A percentile compares a stretch with the other conserved stretches of the same genome.
Evolutionary conservation across 106 monocot species (phyloP).

Genomic region (Amphibolis antarctica): DNA sequence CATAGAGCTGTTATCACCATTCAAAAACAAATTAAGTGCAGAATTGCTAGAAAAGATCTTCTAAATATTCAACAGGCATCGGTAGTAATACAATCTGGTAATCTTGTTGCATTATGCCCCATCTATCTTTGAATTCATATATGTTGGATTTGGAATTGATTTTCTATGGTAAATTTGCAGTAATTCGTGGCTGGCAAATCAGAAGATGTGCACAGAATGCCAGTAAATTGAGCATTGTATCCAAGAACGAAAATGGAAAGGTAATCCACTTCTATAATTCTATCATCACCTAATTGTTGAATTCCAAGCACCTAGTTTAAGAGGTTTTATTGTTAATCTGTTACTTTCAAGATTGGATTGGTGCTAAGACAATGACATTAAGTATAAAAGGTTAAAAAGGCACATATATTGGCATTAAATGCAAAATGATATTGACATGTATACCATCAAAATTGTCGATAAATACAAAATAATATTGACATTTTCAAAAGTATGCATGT

Average conservation of each 20-base stretch:
- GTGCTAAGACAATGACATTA: no score
- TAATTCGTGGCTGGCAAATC: constrained; percentile 59
- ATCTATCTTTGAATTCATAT: neutral
- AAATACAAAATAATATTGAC: no score
- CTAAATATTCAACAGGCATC: constrained; percentile 31
- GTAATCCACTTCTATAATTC: constrained; percentile 13
- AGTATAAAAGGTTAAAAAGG: no score
- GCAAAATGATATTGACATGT: no score
- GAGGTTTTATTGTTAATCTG: no score
- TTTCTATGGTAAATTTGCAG: constrained; percentile 23
- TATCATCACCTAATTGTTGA: no score
- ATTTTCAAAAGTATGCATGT: no score
- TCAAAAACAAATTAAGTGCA: constrained; percentile 46
- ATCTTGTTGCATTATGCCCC: neutral
- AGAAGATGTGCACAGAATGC: constrained; percentile 53
- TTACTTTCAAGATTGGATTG: no score
- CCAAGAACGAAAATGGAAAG: constrained; percentile 22
- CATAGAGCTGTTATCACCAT: constrained; percentile 48
- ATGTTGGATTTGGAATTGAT: neutral
- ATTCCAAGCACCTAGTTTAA: no score
- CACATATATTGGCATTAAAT: no score
- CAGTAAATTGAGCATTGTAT: constrained; percentile 13
- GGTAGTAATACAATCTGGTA: constrained; percentile 80
- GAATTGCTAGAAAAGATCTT: constrained; percentile 41
- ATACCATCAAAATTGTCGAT: no score